Evolutionary conservation across 2,329 filamentous ascomycete species (phyloP).

Genomic region (Colletotrichum horii): DNA sequence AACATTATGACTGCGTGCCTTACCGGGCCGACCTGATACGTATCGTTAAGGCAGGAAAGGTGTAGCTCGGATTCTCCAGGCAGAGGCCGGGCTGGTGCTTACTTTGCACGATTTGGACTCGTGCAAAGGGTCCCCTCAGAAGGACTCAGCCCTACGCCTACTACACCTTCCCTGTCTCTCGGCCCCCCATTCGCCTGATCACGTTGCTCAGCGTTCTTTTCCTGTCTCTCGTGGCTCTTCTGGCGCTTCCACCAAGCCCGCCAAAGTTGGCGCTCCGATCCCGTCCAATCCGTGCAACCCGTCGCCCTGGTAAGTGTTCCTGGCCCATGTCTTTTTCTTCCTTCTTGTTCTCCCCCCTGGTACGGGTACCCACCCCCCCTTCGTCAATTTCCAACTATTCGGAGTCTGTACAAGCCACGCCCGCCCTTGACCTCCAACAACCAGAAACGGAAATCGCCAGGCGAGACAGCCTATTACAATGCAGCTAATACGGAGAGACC

Average conservation of each 20-base stretch:
- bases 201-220: neutral
- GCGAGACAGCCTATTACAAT: neutral
- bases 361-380: neutral
- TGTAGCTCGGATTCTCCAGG: neutral
- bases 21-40: constrained; percentile 15
- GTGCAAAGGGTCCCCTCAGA: neutral
- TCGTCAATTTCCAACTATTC: neutral
- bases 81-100: constrained; percentile 16
- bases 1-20: neutral
- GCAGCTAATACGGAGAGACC: neutral
- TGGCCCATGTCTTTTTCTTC: neutral
- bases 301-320: constrained; percentile 6
- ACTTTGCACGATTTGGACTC: neutral
- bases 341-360: neutral
- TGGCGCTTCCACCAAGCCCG: constrained; percentile 1
- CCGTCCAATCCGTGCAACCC: constrained; percentile 11
- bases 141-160: constrained; percentile 14
- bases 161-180: neutral
- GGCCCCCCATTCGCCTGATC: neutral
- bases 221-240: neutral
- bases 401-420: constrained; percentile 13
- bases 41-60: neutral
- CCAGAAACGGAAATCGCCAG: constrained; percentile 7
- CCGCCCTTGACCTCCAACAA: neutral
- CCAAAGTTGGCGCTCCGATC: neutral